Evolutionary conservation across 2,329 filamentous ascomycete genomes (phyloP).

Genomic region (Thyridium curvatum): DNA sequence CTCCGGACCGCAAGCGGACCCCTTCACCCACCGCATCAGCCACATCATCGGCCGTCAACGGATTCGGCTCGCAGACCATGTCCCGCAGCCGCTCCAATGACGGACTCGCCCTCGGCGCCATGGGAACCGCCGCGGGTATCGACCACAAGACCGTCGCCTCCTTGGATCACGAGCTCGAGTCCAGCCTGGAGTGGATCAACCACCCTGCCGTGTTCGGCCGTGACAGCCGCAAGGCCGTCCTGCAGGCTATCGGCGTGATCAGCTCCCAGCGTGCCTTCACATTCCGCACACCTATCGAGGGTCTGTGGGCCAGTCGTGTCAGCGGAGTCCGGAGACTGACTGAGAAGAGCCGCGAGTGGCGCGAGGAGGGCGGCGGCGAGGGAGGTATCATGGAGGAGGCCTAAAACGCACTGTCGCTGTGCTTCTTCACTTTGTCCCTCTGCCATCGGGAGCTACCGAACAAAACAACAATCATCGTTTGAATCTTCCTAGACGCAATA

Average conservation of each 20-base stretch:
- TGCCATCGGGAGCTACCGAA: too few relatives aligned
- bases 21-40: conserved; percentile 48
- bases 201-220: conserved; percentile 92
- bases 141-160: conserved; percentile 76
- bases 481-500: too few relatives aligned
- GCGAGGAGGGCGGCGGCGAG: conserved; percentile 76
- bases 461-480: too few relatives aligned
- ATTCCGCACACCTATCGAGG: conserved; percentile 83
- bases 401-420: too few relatives aligned
- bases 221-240: conserved; percentile 88
- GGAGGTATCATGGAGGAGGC: conserved; percentile 56
- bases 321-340: conserved; percentile 74
- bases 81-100: conserved; percentile 49
- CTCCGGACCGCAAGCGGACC: conserved; percentile 48
- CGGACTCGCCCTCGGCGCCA: conserved; percentile 45
- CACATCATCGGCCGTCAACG: conserved; percentile 31
- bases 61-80: conserved; percentile 32
- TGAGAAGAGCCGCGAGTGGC: conserved; percentile 84
- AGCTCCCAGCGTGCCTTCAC: conserved; percentile 91
- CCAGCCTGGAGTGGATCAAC: conserved; percentile 92
- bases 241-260: conserved; percentile 95
- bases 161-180: conserved; percentile 84
- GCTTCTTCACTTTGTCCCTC: too few relatives aligned
- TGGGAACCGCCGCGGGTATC: conserved; percentile 57
- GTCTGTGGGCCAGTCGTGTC: conserved; percentile 81